Conservation (phyloP, 1,139 yeast genomes). For the Saccharomycopsis hybrid region DNA sequence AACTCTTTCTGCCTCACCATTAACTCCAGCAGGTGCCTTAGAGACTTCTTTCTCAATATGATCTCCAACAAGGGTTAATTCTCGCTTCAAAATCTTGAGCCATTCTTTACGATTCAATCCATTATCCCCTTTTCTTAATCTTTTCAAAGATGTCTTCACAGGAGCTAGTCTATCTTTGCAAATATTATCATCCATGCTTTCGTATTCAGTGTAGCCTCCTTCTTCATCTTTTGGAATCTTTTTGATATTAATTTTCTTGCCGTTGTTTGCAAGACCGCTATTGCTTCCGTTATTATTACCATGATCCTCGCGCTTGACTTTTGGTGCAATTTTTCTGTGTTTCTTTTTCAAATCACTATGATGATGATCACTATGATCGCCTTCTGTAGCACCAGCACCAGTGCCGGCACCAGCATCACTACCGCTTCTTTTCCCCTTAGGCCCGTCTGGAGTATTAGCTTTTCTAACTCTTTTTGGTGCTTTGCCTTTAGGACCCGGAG, state of each 20-base stretch:
- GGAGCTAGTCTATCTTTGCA: conserved; percentile 66
- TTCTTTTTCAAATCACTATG: conserved; percentile 3
- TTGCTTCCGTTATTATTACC: conserved; percentile 19
- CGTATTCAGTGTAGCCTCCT: conserved; percentile 43
- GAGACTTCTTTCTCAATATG: conserved; percentile 43
- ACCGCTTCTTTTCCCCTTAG: neutral
- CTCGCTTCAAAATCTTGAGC: conserved; percentile 69
- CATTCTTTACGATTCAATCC: conserved; percentile 83
- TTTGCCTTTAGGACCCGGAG: conserved; percentile 21
- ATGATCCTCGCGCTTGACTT: too few species aligned
- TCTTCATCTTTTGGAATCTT: conserved; percentile 31
- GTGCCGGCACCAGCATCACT: neutral
- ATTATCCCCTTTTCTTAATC: conserved; percentile 70
- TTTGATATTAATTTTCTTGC: conserved; percentile 19
- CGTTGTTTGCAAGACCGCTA: too few species aligned
- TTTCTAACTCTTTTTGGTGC: conserved; percentile 22
- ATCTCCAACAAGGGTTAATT: conserved; percentile 77
- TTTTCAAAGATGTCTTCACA: conserved; percentile 66
- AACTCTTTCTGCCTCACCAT: conserved; percentile 29
- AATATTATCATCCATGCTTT: conserved; percentile 71
- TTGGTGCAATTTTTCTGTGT: neutral
- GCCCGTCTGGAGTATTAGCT: conserved; percentile 25
- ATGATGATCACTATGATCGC: too few species aligned
- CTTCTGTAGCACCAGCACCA: too few species aligned
- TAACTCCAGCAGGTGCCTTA: too few species aligned